A percentile compares a stretch with the other conserved stretches of the same genome.
Conservation (phyloP, 495 filamentous ascomycete species). For the Neurospora sp. region DNA sequence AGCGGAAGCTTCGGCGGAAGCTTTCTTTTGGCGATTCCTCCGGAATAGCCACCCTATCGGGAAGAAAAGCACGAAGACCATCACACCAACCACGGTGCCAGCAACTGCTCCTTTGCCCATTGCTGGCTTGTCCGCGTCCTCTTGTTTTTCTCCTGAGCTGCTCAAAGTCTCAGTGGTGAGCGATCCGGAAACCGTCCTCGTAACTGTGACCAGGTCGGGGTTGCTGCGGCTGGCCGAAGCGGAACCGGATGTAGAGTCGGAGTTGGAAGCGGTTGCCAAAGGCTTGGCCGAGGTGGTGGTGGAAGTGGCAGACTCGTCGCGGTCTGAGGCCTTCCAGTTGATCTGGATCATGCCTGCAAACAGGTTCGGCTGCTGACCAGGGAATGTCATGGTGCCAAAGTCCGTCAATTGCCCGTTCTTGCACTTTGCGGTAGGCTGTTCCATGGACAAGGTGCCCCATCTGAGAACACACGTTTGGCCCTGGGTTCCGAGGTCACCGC, state of each 20-base stretch:
- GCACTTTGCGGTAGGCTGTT: conserved; percentile 11
- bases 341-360: conserved; percentile 24
- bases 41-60: background rate
- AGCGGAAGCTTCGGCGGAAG: background rate
- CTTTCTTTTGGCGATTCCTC: background rate
- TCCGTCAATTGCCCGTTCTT: background rate
- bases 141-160: background rate
- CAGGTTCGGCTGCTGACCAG: conserved; percentile 6
- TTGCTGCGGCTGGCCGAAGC: background rate
- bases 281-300: background rate
- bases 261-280: background rate
- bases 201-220: background rate
- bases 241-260: background rate
- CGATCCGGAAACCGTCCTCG: background rate
- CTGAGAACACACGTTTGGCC: conserved; percentile 19
- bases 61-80: background rate
- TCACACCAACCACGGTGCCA: background rate
- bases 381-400: conserved; percentile 9
- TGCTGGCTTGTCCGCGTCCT: background rate
- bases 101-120: background rate
- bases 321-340: conserved; percentile 15
- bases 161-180: background rate
- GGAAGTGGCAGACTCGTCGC: background rate
- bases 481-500: conserved; percentile 7
- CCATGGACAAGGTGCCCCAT: conserved; percentile 1